phyloP scores from a whole-genome alignment of 176 grass and related monocot species.

The Leersia perrieri region DNA sequence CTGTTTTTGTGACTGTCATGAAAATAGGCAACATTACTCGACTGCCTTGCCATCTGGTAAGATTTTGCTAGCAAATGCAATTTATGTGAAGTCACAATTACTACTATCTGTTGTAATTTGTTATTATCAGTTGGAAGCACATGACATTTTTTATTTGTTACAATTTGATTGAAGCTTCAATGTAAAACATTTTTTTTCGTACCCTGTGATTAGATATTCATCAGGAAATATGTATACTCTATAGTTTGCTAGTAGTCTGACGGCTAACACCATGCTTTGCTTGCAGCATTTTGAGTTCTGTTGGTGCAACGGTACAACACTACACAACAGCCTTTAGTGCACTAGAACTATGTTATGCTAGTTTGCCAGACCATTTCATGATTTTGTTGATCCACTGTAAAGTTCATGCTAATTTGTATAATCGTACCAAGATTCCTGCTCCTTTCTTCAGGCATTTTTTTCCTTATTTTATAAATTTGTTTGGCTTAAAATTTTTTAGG shows the following conservation, averaged over 20 bases:
- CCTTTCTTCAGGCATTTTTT: too few relatives aligned
- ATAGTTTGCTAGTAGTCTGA: background rate
- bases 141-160: background rate
- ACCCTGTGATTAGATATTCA: background rate
- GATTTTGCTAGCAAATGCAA: background rate
- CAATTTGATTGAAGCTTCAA: background rate
- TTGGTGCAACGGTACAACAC: too few relatives aligned
- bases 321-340: too few relatives aligned
- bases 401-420: too few relatives aligned
- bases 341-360: too few relatives aligned
- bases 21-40: background rate
- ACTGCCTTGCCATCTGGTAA: background rate
- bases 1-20: conserved; percentile 13
- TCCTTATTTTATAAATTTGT: too few relatives aligned
- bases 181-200: background rate
- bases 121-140: background rate
- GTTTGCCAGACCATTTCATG: too few relatives aligned
- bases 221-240: background rate
- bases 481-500: too few relatives aligned
- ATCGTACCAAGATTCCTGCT: too few relatives aligned
- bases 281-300: too few relatives aligned
- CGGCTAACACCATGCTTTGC: too few relatives aligned
- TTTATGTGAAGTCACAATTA: background rate
- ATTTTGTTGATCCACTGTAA: too few relatives aligned
- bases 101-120: background rate